Percentiles rank a stretch among this genome's conserved stretches.
Evolutionary conservation across 2,329 filamentous ascomycete species (phyloP).

Genomic region (Colletotrichum caudatum): DNA sequence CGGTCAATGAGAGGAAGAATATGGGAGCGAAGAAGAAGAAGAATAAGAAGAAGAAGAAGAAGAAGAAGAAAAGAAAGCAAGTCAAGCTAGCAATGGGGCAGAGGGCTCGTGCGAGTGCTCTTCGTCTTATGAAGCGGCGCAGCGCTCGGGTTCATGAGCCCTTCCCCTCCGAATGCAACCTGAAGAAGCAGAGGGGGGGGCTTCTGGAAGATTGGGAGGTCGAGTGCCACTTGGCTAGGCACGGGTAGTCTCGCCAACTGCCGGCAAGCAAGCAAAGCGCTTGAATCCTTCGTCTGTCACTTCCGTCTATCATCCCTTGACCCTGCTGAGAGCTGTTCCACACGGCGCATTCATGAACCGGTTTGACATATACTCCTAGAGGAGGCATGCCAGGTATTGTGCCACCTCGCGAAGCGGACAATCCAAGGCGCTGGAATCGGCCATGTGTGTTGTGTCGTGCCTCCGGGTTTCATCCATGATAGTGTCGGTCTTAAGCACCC

Average conservation of each 20-base stretch:
- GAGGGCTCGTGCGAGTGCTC: slow-evolving; percentile 21
- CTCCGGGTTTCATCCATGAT: slow-evolving; percentile 28
- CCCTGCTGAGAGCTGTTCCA: slow-evolving; percentile 10
- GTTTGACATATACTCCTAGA: not conserved
- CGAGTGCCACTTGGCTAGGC: not conserved
- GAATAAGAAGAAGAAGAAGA: not conserved
- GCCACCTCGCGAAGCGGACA: not conserved
- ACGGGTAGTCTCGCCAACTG: not conserved
- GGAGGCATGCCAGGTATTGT: not conserved
- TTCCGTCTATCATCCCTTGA: slow-evolving; percentile 14
- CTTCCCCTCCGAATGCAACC: not conserved
- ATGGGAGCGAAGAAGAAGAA: not conserved
- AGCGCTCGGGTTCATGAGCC: slow-evolving; percentile 5
- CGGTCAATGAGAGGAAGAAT: no score
- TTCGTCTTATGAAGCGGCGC: slow-evolving; percentile 25
- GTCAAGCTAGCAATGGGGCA: not conserved
- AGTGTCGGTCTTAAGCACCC: slow-evolving; percentile 27
- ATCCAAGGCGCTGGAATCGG: not conserved
- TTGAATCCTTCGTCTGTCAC: slow-evolving; percentile 3
- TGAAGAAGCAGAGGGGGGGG: not conserved
- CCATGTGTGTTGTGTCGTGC: not conserved
- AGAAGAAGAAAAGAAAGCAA: not conserved
- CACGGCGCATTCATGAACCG: slow-evolving; percentile 10
- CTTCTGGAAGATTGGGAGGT: slow-evolving; percentile 23
- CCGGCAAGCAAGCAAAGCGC: slow-evolving; percentile 29